These are phyloP conservation scores for Blastobotrys robertii DNA, from an alignment of 805 yeast species.

Conservation along the genomic window DNA sequence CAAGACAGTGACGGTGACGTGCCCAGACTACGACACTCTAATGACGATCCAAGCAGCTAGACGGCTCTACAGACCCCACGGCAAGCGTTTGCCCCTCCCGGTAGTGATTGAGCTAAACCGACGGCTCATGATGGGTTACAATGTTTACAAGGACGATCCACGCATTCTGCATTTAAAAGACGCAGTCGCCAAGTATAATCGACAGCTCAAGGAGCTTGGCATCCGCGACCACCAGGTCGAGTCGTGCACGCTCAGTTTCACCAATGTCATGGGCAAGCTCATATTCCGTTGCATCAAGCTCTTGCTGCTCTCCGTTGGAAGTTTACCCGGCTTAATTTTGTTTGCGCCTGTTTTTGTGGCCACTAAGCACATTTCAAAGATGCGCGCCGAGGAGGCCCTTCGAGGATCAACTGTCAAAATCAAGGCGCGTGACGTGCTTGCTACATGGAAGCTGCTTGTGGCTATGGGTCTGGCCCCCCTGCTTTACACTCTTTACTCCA, in stretches of 20 bases:
- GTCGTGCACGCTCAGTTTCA: constrained; percentile 39
- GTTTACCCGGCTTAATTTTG: constrained; percentile 80
- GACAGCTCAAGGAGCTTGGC: constrained; percentile 50
- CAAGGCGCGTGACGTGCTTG: constrained; percentile 86
- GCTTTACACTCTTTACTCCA: constrained; percentile 71
- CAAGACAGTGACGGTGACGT: constrained; percentile 76
- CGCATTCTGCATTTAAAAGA: constrained; percentile 49
- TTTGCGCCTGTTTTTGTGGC: constrained; percentile 83
- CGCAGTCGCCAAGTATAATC: constrained; percentile 63
- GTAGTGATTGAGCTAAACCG: constrained; percentile 86
- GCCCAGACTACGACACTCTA: constrained; percentile 81
- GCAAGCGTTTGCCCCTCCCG: constrained; percentile 65
- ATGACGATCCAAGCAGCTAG: constrained; percentile 89
- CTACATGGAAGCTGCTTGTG: constrained; percentile 93
- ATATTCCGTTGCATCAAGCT: constrained; percentile 50
- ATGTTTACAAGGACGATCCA: constrained; percentile 62
- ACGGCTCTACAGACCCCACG: constrained; percentile 70
- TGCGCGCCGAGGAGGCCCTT: constrained; percentile 69
- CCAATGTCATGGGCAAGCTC: constrained; percentile 37
- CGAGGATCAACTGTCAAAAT: constrained; percentile 84
- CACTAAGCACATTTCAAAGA: constrained; percentile 61
- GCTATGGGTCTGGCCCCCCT: constrained; percentile 85
- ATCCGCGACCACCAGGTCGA: constrained; percentile 70
- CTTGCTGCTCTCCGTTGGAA: constrained; percentile 45
- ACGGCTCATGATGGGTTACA: constrained; percentile 73